Conservation (phyloP, 2,329 filamentous ascomycete genomes). For the Trichoderma gracile region DNA sequence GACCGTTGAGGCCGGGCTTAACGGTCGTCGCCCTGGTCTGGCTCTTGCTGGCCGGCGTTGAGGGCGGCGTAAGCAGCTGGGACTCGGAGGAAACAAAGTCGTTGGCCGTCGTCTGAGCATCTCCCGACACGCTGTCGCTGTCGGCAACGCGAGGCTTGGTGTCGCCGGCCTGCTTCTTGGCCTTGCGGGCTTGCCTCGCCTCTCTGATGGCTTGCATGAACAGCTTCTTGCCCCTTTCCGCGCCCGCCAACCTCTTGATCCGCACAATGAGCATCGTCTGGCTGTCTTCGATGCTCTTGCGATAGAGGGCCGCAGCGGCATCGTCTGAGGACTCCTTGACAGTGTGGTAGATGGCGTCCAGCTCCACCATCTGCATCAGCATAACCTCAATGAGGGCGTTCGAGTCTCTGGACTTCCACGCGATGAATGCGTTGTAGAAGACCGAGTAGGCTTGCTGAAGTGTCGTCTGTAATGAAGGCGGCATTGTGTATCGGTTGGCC, state of each 20-base stretch:
- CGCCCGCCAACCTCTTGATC: constrained; percentile 75
- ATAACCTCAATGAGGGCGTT: constrained; percentile 78
- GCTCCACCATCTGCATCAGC: constrained; percentile 82
- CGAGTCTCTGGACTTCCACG: constrained; percentile 81
- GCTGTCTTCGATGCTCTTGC: constrained; percentile 77
- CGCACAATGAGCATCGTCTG: constrained; percentile 76
- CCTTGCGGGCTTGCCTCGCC: constrained; percentile 63
- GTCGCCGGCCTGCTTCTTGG: constrained; percentile 68
- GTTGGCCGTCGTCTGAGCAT: constrained; percentile 42
- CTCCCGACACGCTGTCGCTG: constrained; percentile 47
- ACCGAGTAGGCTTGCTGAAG: constrained; percentile 70
- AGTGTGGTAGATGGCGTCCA: constrained; percentile 80
- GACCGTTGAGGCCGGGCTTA: constrained; percentile 50
- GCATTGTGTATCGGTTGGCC: constrained; percentile 67
- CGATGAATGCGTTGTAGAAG: constrained; percentile 77
- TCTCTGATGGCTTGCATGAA: constrained; percentile 75
- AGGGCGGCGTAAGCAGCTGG: constrained; percentile 56
- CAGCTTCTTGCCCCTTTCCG: constrained; percentile 68
- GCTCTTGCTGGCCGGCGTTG: constrained; percentile 48
- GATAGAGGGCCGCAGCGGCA: constrained; percentile 73
- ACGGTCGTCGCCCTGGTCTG: constrained; percentile 40
- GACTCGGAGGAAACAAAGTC: constrained; percentile 45
- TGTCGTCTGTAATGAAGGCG: constrained; percentile 60
- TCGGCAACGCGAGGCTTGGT: constrained; percentile 68
- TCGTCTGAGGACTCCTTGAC: constrained; percentile 77